phyloP scores from a whole-genome alignment of 495 filamentous ascomycete genomes.

The Tuber indicum region DNA sequence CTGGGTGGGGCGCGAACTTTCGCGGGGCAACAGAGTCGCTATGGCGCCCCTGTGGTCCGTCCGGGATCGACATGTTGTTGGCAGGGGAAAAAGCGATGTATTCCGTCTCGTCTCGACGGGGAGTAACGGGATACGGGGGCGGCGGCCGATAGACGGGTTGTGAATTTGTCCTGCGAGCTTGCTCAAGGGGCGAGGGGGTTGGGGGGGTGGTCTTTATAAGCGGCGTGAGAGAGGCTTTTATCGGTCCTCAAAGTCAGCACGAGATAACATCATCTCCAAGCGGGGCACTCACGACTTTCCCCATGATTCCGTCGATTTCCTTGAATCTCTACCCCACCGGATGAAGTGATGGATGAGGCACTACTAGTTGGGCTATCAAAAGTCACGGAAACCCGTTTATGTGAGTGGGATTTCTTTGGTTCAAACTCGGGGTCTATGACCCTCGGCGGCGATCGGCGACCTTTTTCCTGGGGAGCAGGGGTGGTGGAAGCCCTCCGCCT shows the following conservation, averaged over 20 bases:
- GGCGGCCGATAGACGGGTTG: slow-evolving; percentile 11
- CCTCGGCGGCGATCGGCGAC: neutral
- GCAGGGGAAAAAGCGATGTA: slow-evolving; percentile 22
- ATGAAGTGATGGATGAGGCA: slow-evolving; percentile 9
- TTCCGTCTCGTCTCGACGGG: slow-evolving; percentile 18
- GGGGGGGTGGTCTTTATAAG: slow-evolving; percentile 35
- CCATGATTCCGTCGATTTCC: slow-evolving; percentile 13
- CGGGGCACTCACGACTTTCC: slow-evolving; percentile 15
- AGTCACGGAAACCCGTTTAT: neutral
- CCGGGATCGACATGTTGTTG: slow-evolving; percentile 12
- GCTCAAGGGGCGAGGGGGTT: slow-evolving; percentile 36
- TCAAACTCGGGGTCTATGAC: neutral
- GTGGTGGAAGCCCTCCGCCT: neutral
- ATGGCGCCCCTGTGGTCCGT: slow-evolving; percentile 7
- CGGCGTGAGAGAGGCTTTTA: slow-evolving; percentile 24
- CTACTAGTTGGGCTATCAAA: neutral
- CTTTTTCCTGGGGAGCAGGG: neutral
- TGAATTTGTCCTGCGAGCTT: slow-evolving; percentile 28
- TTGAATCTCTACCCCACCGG: slow-evolving; percentile 27
- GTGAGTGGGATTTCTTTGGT: neutral
- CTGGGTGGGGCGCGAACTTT: slow-evolving; percentile 19
- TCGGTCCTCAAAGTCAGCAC: neutral
- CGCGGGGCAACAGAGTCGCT: slow-evolving; percentile 11
- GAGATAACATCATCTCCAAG: neutral
- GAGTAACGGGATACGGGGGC: slow-evolving; percentile 34